phyloP scores from a whole-genome alignment of 345 rosid genomes.

The Garcia nutans region DNA sequence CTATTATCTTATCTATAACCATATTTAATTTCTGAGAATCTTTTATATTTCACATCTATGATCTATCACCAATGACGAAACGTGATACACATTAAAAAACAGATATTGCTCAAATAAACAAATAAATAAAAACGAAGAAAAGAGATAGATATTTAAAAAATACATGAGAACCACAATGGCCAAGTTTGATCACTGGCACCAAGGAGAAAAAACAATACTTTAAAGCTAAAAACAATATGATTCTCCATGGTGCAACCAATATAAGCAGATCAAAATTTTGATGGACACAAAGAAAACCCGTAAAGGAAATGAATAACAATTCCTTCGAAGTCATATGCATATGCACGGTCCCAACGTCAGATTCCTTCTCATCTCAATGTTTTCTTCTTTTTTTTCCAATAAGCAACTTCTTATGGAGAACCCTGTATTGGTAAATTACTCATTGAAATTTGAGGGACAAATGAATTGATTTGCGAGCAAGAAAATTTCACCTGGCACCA shows the following conservation, averaged over 20 bases:
- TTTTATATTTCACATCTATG: not conserved
- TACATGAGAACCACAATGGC: not conserved
- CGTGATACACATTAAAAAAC: not conserved
- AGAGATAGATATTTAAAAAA: not conserved
- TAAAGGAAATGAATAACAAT: not conserved
- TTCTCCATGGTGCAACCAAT: not conserved
- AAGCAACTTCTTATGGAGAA: too few species aligned
- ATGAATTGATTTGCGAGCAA: not conserved
- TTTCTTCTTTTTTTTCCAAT: too few species aligned
- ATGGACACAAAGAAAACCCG: not conserved
- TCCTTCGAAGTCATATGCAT: not conserved
- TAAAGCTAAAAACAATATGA: not conserved
- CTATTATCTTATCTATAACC: not conserved
- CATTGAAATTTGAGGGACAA: not conserved
- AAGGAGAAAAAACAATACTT: not conserved
- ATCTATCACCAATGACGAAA: not conserved
- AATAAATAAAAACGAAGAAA: too few species aligned
- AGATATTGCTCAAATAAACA: not conserved
- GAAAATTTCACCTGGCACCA: constrained; percentile 3
- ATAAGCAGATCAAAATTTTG: not conserved
- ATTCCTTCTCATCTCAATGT: not conserved
- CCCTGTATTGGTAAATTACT: too few species aligned
- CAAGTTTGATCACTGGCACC: not conserved
- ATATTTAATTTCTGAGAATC: not conserved
- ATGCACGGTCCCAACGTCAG: not conserved